Percentiles rank a stretch among this genome's conserved stretches.
Conservation (phyloP, 2,329 filamentous ascomycete species). For the Fusarium dlaminii region DNA sequence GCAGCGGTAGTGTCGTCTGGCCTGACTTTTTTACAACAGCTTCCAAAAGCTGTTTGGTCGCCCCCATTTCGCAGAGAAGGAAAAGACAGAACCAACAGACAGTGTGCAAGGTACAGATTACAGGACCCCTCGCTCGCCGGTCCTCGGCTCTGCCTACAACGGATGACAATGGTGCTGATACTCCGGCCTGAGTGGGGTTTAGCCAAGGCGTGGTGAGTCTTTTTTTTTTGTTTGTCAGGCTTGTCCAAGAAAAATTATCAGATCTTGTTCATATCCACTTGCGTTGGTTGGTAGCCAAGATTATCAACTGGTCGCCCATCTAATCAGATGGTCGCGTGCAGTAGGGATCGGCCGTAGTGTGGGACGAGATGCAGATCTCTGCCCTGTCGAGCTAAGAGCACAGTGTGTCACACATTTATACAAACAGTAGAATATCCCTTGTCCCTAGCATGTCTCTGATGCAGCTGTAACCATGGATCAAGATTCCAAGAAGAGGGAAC, state of each 20-base stretch:
- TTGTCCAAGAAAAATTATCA: neutral
- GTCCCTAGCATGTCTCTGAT: neutral
- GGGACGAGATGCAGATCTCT: neutral
- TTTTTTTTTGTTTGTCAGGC: neutral
- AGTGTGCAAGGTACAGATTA: neutral
- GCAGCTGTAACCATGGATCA: neutral
- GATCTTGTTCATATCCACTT: conserved; percentile 14
- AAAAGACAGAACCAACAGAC: conserved; percentile 7
- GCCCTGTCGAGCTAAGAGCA: neutral
- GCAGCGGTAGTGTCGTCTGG: neutral
- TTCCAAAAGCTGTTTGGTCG: neutral
- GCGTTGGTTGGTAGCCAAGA: conserved; percentile 8
- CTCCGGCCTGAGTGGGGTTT: neutral
- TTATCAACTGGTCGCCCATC: conserved; percentile 13
- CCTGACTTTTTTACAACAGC: conserved; percentile 2
- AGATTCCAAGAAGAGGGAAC: neutral
- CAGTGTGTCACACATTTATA: neutral
- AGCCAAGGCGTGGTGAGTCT: neutral
- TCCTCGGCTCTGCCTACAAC: neutral
- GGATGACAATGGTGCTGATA: neutral
- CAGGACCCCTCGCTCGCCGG: neutral
- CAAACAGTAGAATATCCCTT: neutral
- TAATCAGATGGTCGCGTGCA: conserved; percentile 18
- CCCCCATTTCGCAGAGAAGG: neutral
- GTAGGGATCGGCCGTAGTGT: conserved; percentile 10